Percentiles rank a stretch among this genome's conserved stretches.
Conservation (phyloP, 176 grass and related monocot genomes). For the Oryza punctata region DNA sequence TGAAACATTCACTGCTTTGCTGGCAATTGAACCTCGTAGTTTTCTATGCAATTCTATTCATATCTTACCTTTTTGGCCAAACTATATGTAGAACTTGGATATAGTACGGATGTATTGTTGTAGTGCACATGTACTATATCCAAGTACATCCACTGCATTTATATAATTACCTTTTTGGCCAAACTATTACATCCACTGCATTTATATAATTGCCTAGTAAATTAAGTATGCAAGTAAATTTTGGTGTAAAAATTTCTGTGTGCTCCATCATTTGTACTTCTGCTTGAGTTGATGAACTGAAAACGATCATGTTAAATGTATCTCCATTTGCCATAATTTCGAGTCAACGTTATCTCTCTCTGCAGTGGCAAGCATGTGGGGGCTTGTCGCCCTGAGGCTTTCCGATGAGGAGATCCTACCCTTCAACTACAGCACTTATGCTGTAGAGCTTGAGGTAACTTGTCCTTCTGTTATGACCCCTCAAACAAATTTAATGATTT, state of each 20-base stretch:
- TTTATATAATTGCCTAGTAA: not conserved
- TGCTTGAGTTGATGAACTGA: not conserved
- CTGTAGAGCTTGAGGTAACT: slow-evolving; percentile 67
- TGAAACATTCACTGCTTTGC: not conserved
- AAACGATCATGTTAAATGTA: not conserved
- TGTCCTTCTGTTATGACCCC: not conserved
- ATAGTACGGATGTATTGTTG: not conserved
- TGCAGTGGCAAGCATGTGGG: slow-evolving; percentile 83
- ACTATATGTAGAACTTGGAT: not conserved
- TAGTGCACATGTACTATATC: not conserved
- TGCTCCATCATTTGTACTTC: not conserved
- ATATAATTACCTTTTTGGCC: too few relatives aligned
- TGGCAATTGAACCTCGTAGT: not conserved
- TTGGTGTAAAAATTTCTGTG: not conserved
- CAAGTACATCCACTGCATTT: too few relatives aligned
- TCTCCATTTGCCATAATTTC: not conserved
- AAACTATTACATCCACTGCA: too few relatives aligned
- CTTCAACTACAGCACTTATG: slow-evolving; percentile 80
- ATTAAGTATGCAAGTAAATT: slow-evolving; percentile 2
- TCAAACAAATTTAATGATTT: slow-evolving; percentile 4
- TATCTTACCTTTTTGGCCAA: not conserved
- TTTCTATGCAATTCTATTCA: slow-evolving; percentile 15
- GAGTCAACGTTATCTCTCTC: slow-evolving; percentile 20
- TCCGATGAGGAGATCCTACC: slow-evolving; percentile 90
- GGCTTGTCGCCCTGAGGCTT: slow-evolving; percentile 75